phyloP scores from a whole-genome alignment of 2,329 filamentous ascomycete genomes.

The Aspergillus viridinutans region DNA sequence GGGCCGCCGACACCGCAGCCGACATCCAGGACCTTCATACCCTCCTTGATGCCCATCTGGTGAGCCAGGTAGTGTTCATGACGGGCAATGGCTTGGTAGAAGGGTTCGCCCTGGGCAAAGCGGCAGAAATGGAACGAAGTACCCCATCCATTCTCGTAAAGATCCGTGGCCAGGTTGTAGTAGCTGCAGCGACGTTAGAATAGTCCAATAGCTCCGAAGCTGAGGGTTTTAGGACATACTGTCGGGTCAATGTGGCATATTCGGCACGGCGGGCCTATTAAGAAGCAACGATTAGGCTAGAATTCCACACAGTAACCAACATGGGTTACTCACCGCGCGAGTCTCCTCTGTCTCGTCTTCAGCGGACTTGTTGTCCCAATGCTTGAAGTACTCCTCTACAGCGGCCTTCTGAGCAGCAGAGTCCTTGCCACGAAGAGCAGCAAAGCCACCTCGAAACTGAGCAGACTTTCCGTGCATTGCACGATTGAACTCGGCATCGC shows the following conservation, averaged over 20 bases:
- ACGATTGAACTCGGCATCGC: slow-evolving; percentile 89
- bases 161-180: slow-evolving; percentile 93
- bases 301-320: not conserved
- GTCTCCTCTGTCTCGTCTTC: slow-evolving; percentile 77
- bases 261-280: slow-evolving; percentile 70
- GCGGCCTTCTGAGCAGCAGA: slow-evolving; percentile 72
- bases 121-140: slow-evolving; percentile 97
- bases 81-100: slow-evolving; percentile 85
- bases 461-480: slow-evolving; percentile 76
- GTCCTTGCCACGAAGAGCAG: slow-evolving; percentile 83
- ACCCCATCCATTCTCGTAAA: slow-evolving; percentile 97
- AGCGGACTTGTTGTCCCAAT: slow-evolving; percentile 82
- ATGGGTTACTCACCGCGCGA: slow-evolving; percentile 59
- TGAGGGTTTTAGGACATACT: slow-evolving; percentile 56
- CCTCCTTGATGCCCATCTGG: slow-evolving; percentile 77
- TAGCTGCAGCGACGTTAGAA: slow-evolving; percentile 53
- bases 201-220: not conserved
- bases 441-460: slow-evolving; percentile 65
- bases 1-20: slow-evolving; percentile 96
- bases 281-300: slow-evolving; percentile 8
- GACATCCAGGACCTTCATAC: slow-evolving; percentile 89
- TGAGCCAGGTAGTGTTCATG: slow-evolving; percentile 98
- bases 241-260: slow-evolving; percentile 88
- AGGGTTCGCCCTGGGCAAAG: slow-evolving; percentile 79
- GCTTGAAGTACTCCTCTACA: slow-evolving; percentile 91